Conservation (phyloP, 225 moss, liverwort and hornwort genomes). For the Physcomitrellopsis africana region DNA sequence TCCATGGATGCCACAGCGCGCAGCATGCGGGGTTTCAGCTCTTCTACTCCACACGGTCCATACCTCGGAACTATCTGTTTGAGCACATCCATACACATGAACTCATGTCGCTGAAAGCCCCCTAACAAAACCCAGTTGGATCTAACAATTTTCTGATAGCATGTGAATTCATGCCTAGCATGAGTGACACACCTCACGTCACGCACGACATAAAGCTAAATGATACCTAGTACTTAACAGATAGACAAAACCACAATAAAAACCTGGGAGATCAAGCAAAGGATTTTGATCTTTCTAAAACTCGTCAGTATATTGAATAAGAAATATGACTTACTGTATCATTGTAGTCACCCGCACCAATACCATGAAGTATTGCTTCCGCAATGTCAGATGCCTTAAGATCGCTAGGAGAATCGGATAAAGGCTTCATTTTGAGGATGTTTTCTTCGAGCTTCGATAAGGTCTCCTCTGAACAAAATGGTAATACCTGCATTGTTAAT, state of each 20-base stretch:
- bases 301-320: background rate
- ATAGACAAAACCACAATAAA: too few species aligned
- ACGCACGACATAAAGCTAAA: too few species aligned
- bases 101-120: background rate
- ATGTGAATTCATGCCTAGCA: background rate
- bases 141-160: background rate
- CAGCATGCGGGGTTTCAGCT: slow-evolving; percentile 92
- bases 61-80: slow-evolving; percentile 77
- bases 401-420: slow-evolving; percentile 72
- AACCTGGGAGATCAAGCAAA: too few species aligned
- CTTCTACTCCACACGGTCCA: slow-evolving; percentile 93
- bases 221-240: too few species aligned
- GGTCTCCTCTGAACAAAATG: slow-evolving; percentile 96
- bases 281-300: background rate
- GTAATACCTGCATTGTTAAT: slow-evolving; percentile 76
- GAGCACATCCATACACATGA: background rate
- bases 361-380: slow-evolving; percentile 80
- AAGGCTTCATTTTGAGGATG: slow-evolving; percentile 78
- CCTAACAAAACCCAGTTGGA: background rate
- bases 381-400: slow-evolving; percentile 82
- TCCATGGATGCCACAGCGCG: slow-evolving; percentile 94
- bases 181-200: too few species aligned
- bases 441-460: slow-evolving; percentile 78
- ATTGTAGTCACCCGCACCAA: slow-evolving; percentile 87
- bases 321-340: slow-evolving; percentile 54